phyloP scores from a whole-genome alignment of 2,329 filamentous ascomycete species.

The Ceratocystis diversiconidia region DNA sequence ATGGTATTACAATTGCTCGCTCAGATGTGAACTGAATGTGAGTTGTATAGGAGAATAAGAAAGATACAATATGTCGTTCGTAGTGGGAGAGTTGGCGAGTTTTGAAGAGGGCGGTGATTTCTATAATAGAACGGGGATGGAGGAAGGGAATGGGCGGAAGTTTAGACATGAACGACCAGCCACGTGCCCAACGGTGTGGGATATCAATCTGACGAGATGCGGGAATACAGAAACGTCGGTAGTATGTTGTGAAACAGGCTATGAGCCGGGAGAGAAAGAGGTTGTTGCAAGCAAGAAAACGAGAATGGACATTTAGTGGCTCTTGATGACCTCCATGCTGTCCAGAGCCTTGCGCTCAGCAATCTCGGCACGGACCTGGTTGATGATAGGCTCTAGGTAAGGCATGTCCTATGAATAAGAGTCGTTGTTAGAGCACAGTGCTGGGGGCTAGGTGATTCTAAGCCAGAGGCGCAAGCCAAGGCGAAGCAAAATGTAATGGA shows the following conservation, averaged over 20 bases:
- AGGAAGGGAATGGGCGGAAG: not conserved
- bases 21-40: not conserved
- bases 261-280: constrained; percentile 8
- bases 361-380: constrained; percentile 35
- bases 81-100: not conserved
- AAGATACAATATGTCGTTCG: not conserved
- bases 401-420: constrained; percentile 32
- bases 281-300: constrained; percentile 3
- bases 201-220: not conserved
- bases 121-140: not conserved
- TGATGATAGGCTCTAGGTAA: constrained; percentile 41
- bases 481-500: not conserved
- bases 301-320: constrained; percentile 27
- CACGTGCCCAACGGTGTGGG: not conserved
- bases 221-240: not conserved
- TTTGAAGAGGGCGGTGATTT: not conserved
- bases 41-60: constrained; percentile 2
- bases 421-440: constrained; percentile 18
- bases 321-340: constrained; percentile 36
- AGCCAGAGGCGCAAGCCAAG: not conserved
- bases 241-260: not conserved
- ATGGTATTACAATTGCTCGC: constrained; percentile 1
- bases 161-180: too few relatives aligned
- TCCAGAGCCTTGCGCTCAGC: constrained; percentile 41
- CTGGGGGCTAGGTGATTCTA: not conserved